Evolutionary conservation across 2,329 filamentous ascomycete species (phyloP).

Genomic region (Diaporthe citri): DNA sequence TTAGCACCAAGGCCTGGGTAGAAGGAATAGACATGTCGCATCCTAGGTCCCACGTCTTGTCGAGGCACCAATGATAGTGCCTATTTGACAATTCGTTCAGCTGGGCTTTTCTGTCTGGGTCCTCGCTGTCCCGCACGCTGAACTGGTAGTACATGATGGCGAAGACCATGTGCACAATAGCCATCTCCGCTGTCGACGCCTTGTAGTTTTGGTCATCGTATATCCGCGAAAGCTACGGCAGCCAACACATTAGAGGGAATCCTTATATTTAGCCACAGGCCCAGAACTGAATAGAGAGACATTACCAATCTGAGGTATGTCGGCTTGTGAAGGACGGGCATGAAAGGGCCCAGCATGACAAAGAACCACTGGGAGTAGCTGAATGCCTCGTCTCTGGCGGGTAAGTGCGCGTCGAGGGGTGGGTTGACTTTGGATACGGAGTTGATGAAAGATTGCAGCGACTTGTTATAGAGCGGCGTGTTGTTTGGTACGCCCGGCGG

Average conservation of each 20-base stretch:
- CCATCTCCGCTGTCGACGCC: constrained; percentile 73
- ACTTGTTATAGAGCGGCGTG: constrained; percentile 75
- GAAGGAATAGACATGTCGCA: constrained; percentile 73
- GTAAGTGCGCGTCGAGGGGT: constrained; percentile 69
- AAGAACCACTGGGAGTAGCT: constrained; percentile 83
- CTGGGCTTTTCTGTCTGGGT: constrained; percentile 64
- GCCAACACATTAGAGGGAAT: constrained; percentile 37
- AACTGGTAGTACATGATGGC: constrained; percentile 84
- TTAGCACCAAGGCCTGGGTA: constrained; percentile 79
- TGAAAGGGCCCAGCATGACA: constrained; percentile 76
- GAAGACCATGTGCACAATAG: constrained; percentile 83
- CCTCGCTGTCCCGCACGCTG: constrained; percentile 75
- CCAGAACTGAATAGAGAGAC: constrained; percentile 33
- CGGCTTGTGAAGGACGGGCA: constrained; percentile 82
- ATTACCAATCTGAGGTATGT: constrained; percentile 77
- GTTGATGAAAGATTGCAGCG: constrained; percentile 77
- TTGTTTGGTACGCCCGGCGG: constrained; percentile 55
- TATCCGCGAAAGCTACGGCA: constrained; percentile 67
- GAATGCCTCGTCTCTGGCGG: constrained; percentile 73
- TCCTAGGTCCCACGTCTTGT: constrained; percentile 75
- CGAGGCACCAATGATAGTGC: constrained; percentile 82
- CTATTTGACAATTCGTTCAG: constrained; percentile 77
- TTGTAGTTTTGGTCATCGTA: constrained; percentile 78
- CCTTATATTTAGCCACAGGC: constrained; percentile 16
- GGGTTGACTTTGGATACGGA: constrained; percentile 73